Conservation (phyloP, 768 basidiomycete species). For the Coprinopsis cinerea region DNA sequence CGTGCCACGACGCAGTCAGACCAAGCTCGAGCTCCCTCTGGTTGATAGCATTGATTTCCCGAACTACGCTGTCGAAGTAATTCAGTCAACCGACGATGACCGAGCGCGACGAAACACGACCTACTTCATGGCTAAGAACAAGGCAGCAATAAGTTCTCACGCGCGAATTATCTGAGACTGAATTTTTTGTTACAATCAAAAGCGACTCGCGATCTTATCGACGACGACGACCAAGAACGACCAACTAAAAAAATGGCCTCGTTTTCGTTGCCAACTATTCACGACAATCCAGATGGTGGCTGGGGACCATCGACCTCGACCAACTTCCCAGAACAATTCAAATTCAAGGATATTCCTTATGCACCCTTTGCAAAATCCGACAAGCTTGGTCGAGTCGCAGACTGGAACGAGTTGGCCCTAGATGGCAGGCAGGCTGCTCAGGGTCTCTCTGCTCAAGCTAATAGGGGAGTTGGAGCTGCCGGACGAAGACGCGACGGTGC, state of each 20-base stretch:
- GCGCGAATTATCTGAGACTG: conserved; percentile 15
- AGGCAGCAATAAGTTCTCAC: conserved; percentile 33
- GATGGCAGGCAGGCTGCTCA: conserved; percentile 55
- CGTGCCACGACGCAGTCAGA: conserved; percentile 82
- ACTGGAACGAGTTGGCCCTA: conserved; percentile 84
- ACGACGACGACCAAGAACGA: conserved; percentile 10
- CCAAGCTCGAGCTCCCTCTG: conserved; percentile 83
- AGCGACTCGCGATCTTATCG: conserved; percentile 6
- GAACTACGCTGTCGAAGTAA: conserved; percentile 62
- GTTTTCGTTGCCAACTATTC: conserved; percentile 81
- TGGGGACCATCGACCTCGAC: conserved; percentile 81
- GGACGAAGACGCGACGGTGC: conserved; percentile 69
- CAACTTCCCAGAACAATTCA: conserved; percentile 85
- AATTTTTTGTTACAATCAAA: conserved; percentile 20
- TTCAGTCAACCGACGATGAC: conserved; percentile 9
- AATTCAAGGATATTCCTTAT: conserved; percentile 98
- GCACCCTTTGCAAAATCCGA: conserved; percentile 98
- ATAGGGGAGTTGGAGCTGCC: conserved; percentile 45
- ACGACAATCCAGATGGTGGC: conserved; percentile 89
- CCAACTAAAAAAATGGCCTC: conserved; percentile 69
- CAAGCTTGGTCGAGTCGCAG: conserved; percentile 95
- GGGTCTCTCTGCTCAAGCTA: conserved; percentile 39
- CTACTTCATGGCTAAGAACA: conserved; percentile 60
- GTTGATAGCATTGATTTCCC: conserved; percentile 92
- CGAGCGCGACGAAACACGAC: conserved; percentile 21